Evolutionary conservation across 202 grass and related monocot genomes (phyloP).

Genomic region (Brachypodium distachyon): DNA sequence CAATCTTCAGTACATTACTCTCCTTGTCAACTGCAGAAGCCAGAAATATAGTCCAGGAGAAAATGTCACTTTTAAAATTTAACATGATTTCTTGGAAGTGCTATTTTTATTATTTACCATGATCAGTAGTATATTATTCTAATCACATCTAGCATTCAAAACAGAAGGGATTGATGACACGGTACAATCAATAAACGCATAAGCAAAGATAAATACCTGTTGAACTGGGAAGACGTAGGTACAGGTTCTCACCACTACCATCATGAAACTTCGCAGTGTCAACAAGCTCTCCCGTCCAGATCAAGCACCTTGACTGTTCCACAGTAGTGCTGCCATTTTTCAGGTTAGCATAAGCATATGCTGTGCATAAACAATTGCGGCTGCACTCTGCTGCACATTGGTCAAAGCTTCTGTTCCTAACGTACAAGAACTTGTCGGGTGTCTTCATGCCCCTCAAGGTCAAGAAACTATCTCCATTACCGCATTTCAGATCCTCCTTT

Average conservation of each 20-base stretch:
- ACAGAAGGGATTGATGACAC: not conserved
- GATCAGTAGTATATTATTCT: not conserved
- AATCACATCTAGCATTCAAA: not conserved
- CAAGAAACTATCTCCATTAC: slow-evolving; percentile 15
- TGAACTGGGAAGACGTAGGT: slow-evolving; percentile 23
- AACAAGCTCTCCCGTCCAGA: slow-evolving; percentile 38
- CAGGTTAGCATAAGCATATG: slow-evolving; percentile 30
- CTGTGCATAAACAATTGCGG: slow-evolving; percentile 20
- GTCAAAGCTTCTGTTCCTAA: slow-evolving; percentile 4
- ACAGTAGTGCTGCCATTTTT: not conserved
- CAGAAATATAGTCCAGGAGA: not conserved
- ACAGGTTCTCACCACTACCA: slow-evolving; percentile 14
- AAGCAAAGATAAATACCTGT: not conserved
- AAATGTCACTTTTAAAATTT: not conserved
- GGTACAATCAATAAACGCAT: not conserved
- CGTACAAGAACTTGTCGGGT: slow-evolving; percentile 18
- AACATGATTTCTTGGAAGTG: not conserved
- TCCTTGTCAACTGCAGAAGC: not conserved
- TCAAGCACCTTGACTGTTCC: slow-evolving; percentile 17
- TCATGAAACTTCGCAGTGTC: not conserved
- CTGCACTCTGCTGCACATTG: slow-evolving; percentile 16
- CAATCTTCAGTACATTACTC: not conserved
- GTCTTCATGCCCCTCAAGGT: slow-evolving; percentile 3
- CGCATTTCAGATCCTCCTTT: slow-evolving; percentile 12
- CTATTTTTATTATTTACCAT: not conserved